phyloP scores from a whole-genome alignment of 257 asterid genomes.

The Handroanthus guayacan region DNA sequence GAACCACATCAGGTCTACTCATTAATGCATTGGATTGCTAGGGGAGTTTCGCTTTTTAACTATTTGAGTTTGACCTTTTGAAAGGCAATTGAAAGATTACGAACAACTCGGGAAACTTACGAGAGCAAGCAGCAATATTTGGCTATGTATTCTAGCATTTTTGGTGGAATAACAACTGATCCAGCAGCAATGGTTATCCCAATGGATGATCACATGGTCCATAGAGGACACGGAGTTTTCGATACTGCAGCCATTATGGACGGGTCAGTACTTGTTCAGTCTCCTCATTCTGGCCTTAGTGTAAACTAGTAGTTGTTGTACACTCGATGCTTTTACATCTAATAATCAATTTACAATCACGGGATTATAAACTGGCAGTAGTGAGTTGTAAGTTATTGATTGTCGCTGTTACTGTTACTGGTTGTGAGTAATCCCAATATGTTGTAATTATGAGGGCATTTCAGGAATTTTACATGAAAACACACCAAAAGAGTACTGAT shows the following conservation, averaged over 20 bases:
- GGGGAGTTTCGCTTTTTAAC: not conserved
- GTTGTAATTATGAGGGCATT: no score
- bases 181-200: conserved; percentile 92
- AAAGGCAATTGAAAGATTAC: conserved; percentile 77
- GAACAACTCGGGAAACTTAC: conserved; percentile 50
- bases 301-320: not conserved
- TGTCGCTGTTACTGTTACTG: no score
- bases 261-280: conserved; percentile 61
- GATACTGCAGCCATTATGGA: conserved; percentile 87
- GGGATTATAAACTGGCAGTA: no score
- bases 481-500: no score
- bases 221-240: conserved; percentile 96
- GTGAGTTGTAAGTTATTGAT: no score
- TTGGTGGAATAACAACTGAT: conserved; percentile 88
- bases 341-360: no score
- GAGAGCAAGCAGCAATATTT: conserved; percentile 70
- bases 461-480: no score
- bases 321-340: no score
- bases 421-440: no score
- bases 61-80: not conserved
- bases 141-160: conserved; percentile 92
- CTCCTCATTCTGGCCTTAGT: not conserved
- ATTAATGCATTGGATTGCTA: no score
- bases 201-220: conserved; percentile 96
- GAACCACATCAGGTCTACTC: no score